Conservation (phyloP, 306 rosid genomes). For the Pyrus bretschneideri region DNA sequence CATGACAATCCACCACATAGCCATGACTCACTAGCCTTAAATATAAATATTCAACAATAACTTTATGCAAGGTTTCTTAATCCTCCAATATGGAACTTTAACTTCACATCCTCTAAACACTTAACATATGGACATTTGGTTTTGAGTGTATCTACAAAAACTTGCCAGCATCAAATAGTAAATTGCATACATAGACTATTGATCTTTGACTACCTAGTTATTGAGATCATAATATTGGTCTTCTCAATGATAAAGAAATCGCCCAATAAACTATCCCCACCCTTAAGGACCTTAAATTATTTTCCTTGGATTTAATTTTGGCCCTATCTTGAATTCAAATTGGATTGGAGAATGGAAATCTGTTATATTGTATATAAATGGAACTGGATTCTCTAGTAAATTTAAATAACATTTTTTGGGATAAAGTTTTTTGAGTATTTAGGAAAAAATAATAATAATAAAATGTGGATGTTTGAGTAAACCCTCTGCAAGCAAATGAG, state of each 20-base stretch:
- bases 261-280: neutral
- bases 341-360: neutral
- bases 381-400: neutral
- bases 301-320: neutral
- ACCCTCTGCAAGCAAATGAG: constrained; percentile 23
- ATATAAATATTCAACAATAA: neutral
- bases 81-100: neutral
- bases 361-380: no score
- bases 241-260: neutral
- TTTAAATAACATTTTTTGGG: neutral
- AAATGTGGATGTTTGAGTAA: constrained; percentile 28
- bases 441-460: constrained; percentile 22
- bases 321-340: neutral
- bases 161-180: no score
- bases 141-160: no score
- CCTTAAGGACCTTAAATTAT: neutral
- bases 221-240: no score
- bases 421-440: neutral
- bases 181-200: neutral
- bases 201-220: neutral
- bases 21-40: neutral
- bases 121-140: neutral
- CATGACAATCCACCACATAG: neutral
- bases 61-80: neutral
- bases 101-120: neutral